phyloP scores from a whole-genome alignment of 208 protist genomes.

The Herpetomonas tarakana region DNA sequence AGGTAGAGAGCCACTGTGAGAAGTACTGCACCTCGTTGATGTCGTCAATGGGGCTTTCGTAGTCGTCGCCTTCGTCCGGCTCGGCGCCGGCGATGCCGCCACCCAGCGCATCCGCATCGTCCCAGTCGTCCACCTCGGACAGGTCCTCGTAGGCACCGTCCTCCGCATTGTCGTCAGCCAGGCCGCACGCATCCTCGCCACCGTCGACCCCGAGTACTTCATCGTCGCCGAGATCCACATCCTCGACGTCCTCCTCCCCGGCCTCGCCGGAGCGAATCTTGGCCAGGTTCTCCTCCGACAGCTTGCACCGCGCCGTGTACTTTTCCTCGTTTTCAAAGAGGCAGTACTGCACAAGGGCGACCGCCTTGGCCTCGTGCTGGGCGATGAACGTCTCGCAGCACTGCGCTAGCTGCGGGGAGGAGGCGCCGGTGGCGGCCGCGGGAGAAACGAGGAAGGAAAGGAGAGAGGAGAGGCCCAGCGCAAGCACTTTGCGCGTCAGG shows the following conservation, averaged over 20 bases:
- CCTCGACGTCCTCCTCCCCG: slow-evolving; percentile 16
- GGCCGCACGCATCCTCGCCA: slow-evolving; percentile 18
- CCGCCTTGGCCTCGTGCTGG: slow-evolving; percentile 33
- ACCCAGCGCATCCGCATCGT: slow-evolving; percentile 16
- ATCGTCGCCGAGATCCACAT: slow-evolving; percentile 31
- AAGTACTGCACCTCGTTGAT: slow-evolving; percentile 81
- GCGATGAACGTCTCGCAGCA: slow-evolving; percentile 27
- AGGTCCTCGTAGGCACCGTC: slow-evolving; percentile 34
- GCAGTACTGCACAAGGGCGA: slow-evolving; percentile 72
- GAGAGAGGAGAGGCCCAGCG: slow-evolving; percentile 60
- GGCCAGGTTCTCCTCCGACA: slow-evolving; percentile 53
- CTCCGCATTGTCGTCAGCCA: slow-evolving; percentile 13
- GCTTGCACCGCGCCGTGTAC: slow-evolving; percentile 48
- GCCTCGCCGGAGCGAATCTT: slow-evolving; percentile 40
- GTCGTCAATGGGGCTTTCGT: slow-evolving; percentile 85
- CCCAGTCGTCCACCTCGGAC: slow-evolving; percentile 35
- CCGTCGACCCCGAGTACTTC: slow-evolving; percentile 39
- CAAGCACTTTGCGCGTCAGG: slow-evolving; percentile 78
- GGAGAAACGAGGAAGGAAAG: slow-evolving; percentile 37
- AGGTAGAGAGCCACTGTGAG: slow-evolving; percentile 18
- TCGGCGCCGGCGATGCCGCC: slow-evolving; percentile 20
- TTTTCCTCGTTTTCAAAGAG: slow-evolving; percentile 63
- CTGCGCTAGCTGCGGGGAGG: slow-evolving; percentile 6
- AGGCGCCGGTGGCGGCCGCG: slow-evolving; percentile 8
- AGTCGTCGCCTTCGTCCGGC: slow-evolving; percentile 79